phyloP scores from a whole-genome alignment of 768 basidiomycete genomes.

The Suillus fuscotomentosus region DNA sequence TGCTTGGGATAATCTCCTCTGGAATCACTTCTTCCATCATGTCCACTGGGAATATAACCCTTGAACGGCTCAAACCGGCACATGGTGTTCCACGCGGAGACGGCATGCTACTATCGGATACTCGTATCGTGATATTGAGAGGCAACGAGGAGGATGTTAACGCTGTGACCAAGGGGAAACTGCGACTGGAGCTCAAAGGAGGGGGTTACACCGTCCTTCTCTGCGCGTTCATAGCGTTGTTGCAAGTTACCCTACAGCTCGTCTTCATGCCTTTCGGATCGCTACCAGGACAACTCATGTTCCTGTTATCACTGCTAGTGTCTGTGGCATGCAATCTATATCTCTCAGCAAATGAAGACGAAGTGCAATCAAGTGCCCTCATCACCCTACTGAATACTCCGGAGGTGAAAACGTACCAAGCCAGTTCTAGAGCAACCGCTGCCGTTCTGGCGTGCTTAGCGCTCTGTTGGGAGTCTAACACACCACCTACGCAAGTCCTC shows the following conservation, averaged over 20 bases:
- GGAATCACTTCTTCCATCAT: slow-evolving; percentile 26
- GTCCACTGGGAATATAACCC: slow-evolving; percentile 22
- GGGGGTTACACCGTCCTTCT: neutral
- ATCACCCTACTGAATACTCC: neutral
- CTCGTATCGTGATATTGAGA: slow-evolving; percentile 23
- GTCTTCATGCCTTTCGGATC: slow-evolving; percentile 30
- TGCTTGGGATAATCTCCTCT: slow-evolving; percentile 28
- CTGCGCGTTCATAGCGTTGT: neutral
- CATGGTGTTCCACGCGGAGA: slow-evolving; percentile 26
- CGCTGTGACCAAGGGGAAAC: slow-evolving; percentile 25
- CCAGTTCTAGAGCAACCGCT: neutral
- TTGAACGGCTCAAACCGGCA: slow-evolving; percentile 24
- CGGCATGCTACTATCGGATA: slow-evolving; percentile 21
- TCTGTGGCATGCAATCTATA: slow-evolving; percentile 33
- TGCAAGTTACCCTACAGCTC: slow-evolving; percentile 30
- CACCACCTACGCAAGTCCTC: neutral
- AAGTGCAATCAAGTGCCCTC: slow-evolving; percentile 1
- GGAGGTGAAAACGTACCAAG: slow-evolving; percentile 1
- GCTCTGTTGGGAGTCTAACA: neutral
- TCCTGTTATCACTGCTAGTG: slow-evolving; percentile 27
- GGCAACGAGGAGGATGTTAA: slow-evolving; percentile 29
- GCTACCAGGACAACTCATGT: slow-evolving; percentile 35
- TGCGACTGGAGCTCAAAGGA: slow-evolving; percentile 23
- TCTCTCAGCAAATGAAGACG: slow-evolving; percentile 15
- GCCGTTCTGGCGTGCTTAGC: slow-evolving; percentile 2